Conservation (phyloP, 306 rosid genomes). For the Pterocarpus macrocarpus region DNA sequence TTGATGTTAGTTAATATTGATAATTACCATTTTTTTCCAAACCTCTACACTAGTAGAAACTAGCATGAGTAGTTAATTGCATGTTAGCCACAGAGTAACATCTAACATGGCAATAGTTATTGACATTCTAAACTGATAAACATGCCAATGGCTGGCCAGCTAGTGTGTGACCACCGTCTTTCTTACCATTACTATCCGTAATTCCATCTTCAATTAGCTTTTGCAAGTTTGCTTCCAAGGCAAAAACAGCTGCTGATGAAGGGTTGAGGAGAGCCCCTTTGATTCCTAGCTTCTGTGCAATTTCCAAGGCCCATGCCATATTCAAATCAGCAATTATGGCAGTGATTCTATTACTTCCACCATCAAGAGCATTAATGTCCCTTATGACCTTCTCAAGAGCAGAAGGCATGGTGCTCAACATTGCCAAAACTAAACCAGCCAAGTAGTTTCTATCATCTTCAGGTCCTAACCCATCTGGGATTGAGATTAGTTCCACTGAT, state of each 20-base stretch:
- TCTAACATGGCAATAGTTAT: no score
- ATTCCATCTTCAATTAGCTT: constrained; percentile 54
- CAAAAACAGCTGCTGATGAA: constrained; percentile 38
- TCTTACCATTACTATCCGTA: constrained; percentile 47
- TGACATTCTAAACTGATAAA: no score
- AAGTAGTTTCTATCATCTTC: constrained; percentile 46
- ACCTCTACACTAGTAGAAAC: no score
- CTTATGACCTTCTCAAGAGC: constrained; percentile 50
- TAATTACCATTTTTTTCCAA: no score
- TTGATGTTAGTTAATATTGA: no score
- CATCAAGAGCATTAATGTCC: constrained; percentile 30
- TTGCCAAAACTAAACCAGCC: constrained; percentile 8
- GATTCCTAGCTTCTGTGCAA: constrained; percentile 51
- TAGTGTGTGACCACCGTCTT: background rate
- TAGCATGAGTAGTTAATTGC: no score
- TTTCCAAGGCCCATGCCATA: constrained; percentile 51
- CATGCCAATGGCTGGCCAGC: background rate
- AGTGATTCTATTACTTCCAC: background rate
- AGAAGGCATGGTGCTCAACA: constrained; percentile 40
- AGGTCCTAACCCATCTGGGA: constrained; percentile 52
- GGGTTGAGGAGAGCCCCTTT: constrained; percentile 43
- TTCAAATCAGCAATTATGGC: constrained; percentile 44
- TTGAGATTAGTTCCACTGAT: constrained; percentile 33
- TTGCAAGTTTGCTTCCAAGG: constrained; percentile 19
- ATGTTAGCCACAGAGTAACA: no score